Evolutionary conservation across 1,284 basidiomycete species (phyloP), one percentile per base, ranked within the genome.

Genomic region (Cerrena zonata): DNA sequence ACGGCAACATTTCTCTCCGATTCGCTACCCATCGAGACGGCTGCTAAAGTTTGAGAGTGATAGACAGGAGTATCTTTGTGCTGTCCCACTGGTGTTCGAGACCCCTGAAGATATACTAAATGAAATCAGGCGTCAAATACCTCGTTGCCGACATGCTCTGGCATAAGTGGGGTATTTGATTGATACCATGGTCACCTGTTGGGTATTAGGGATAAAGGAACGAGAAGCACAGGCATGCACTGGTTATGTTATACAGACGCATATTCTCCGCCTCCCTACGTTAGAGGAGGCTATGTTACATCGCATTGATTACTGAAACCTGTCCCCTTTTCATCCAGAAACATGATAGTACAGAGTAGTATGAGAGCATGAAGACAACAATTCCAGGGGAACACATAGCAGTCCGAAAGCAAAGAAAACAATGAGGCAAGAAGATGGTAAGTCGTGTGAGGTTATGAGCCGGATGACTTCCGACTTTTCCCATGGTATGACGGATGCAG

Each of bases 401-500:
- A 36, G 10, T 15, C n/a, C 21, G 4, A 39, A 5, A 15, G 37
- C 13, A 39, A 4, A 39, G 4, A 15, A 18, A 15, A 39, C 4
- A 39, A 4, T 4, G 13, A 39, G n/a, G 4, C n/a, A 39, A 39
- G 4, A 18, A 39, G 5, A 39, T 5, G 37, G 5, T 15, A 4
- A 21, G 37, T 39, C 5, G 30, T 34, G 30, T 7, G 30, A 7
- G 15, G 7, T 15, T 34, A 34, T 13, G 21, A 23, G 22, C 10
- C 21, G 15, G 21, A 42, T 5, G 11, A 23, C 21, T 42, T 42
- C 19, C 41, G 41, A 42, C 19, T 10, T 18, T 18, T 40, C 41
- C 53, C 51, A 36, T 53, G 52, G 12, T 47, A 55, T 27, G 49
- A 53, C 13, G 57, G 58, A 23, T 60, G 58, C 26, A 82, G 58